Evolutionary conservation across 2,329 filamentous ascomycete genomes (phyloP), one percentile per base, ranked within the genome.

Genomic region (Colletotrichum costaricense): DNA sequence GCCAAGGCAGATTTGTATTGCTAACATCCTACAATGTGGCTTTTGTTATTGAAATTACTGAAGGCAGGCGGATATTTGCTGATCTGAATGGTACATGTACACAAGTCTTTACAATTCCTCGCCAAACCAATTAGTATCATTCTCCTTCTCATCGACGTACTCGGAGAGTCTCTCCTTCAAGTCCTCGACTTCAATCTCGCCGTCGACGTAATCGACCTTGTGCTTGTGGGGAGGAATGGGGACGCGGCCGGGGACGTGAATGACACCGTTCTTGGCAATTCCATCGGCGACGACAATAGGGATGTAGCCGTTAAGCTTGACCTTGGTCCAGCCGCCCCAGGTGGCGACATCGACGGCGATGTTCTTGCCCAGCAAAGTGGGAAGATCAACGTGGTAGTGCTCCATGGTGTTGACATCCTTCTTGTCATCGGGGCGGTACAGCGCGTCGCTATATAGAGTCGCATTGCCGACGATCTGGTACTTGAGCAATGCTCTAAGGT

Each of bases 371-470:
- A 98, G 86, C 22, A 95, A 84, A 0, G 94, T 97, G 0, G 92
- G 90, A 2, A 98, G 85, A 77, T 96, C 93, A 75, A 93, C 85
- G 79, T 92, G 91, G 80, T 87, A 91, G 76, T 91, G 88, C 62
- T 87, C 86, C 69, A 84, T 82, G 26, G 83, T 80, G 3, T 78
- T 77, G 4, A 65, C 74, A 14, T 78, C 78, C 55, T 81, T 77
- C 1, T 78, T 77, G 0, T 81, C 77, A n/a, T 79, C 80, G 3
- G 78, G 78, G 12, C 88, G 87, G 84, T 95, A 97, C 79, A 92
- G 94, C 5, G 92, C 93, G 79, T 98, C 95, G 6, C 93, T 94
- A 86, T 98, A 98, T 0, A 97, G 84, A 0, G 93, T 95, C 72
- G 91, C 88, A 78, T 94, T 90, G 55, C 91, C 88, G 1, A 93